phyloP scores from a whole-genome alignment of 2,329 filamentous ascomycete species.

The Aspergillus aculeatinus region DNA sequence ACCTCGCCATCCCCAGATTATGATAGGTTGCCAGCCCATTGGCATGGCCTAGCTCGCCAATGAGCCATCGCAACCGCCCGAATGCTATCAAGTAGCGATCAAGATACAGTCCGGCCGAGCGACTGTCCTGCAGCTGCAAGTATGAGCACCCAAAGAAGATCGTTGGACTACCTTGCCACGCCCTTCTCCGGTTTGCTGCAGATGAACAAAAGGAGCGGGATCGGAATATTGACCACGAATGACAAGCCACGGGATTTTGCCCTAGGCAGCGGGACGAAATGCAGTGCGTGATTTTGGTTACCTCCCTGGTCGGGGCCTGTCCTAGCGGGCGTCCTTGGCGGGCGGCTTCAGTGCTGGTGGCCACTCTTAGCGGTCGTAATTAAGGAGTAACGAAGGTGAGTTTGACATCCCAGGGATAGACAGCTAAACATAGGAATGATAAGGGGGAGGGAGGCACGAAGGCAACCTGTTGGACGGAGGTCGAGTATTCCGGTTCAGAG shows the following conservation, averaged over 20 bases:
- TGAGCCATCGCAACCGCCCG: conserved; percentile 10
- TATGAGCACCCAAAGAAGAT: conserved; percentile 5
- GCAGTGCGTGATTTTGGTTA: conserved; percentile 15
- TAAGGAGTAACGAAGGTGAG: neutral
- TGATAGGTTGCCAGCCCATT: conserved; percentile 27
- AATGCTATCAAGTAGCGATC: conserved; percentile 8
- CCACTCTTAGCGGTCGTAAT: neutral
- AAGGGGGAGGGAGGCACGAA: neutral
- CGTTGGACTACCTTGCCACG: neutral
- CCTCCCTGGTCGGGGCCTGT: conserved; percentile 3
- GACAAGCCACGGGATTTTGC: neutral
- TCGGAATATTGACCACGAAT: neutral
- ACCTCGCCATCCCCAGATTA: conserved; percentile 4
- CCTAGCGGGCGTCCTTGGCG: conserved; percentile 15
- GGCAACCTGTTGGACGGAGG: neutral
- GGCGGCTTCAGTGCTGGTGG: conserved; percentile 9
- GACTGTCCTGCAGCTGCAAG: conserved; percentile 4
- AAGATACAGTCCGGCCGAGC: conserved; percentile 1
- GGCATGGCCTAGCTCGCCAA: conserved; percentile 20
- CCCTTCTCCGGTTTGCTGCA: neutral
- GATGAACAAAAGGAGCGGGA: neutral
- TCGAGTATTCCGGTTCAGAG: neutral
- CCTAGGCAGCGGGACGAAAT: conserved; percentile 2
- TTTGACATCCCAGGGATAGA: neutral
- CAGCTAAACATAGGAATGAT: neutral